Evolutionary conservation across 176 grass and related monocot species (phyloP).

Genomic region (Alloteropsis semialata): DNA sequence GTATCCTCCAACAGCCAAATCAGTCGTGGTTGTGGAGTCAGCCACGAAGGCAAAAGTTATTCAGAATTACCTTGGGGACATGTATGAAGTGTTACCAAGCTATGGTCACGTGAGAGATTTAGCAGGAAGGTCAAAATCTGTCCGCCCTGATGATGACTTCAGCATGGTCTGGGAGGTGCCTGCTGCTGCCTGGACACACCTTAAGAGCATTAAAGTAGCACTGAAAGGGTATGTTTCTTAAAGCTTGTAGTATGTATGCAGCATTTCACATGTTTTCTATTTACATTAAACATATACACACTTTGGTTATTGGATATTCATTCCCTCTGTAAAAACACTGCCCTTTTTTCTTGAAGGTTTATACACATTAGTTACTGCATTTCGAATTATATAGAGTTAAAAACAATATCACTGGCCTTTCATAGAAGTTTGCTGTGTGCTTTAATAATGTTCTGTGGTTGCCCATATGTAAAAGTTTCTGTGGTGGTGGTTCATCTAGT

Average conservation of each 20-base stretch:
- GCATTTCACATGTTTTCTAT: not conserved
- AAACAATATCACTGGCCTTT: not conserved
- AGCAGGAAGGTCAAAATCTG: conserved; percentile 84
- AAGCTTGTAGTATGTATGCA: not conserved
- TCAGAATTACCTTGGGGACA: conserved; percentile 92
- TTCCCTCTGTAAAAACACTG: not conserved
- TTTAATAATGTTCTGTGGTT: not conserved
- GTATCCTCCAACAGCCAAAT: conserved; percentile 77
- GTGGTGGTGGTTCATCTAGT: not conserved
- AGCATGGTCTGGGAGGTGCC: conserved; percentile 99
- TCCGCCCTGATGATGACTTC: conserved; percentile 95
- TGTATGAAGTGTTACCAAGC: conserved; percentile 87
- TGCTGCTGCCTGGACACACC: conserved; percentile 90
- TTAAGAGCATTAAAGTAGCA: conserved; percentile 88
- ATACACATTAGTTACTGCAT: not conserved
- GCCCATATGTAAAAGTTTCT: not conserved
- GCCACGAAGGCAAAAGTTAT: conserved; percentile 91
- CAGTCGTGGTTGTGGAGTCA: conserved; percentile 94
- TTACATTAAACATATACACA: not conserved
- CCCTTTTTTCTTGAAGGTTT: not conserved
- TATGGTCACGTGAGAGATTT: conserved; percentile 98
- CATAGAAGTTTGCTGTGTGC: not conserved
- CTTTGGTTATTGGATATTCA: not conserved
- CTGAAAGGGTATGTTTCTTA: conserved; percentile 62
- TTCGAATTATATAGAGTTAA: not conserved